Evolutionary conservation across 108 stramenopile genomes (phyloP), one percentile per base, ranked within the genome.

Genomic region (Cyclotella choctawhatcheeana): DNA sequence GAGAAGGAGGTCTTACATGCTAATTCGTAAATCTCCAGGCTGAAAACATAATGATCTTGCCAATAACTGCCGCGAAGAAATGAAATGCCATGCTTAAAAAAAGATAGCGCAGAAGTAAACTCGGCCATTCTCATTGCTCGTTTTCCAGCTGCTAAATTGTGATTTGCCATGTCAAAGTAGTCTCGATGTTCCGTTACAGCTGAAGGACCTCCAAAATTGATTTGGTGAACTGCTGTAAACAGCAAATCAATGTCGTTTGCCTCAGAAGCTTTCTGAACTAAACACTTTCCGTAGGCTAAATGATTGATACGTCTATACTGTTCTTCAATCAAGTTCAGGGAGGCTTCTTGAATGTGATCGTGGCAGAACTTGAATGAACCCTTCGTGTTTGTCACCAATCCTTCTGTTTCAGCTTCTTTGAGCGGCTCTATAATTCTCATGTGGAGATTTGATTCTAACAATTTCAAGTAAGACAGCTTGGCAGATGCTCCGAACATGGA

Each of bases 321-420:
- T 12, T 25, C 33, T 13, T 35, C 26, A 44, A 61, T 61, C 59
- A 71, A 34, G 21, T 50, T 61, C 58, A 69, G 69, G 10, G 74
- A 55, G 13, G 74, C 74, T 40, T 69, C 67, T 18, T 74, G 73
- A 21, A 74, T 27, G 17, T 47, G 54, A 37, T 67, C 73, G 14
- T 74, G 66, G 12, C 22, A n/a, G 44, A 76, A 76, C 6, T 34
- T 29, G 33, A 40, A 76, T 18, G 29, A 26, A 2, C 45, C 56
- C 6, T 33, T 44, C 2, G 20, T 14, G 16, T 69, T 76, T 12
- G 20, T 59, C n/a, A 76, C 26, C 8, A 76, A 22, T 10, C 74
- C 67, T 14, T 69, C 56, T 12, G 48, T 32, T 8, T 50, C 67
- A 21, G 74, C 51, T 16, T 12, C 4, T 24, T 60, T 33, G 8